Conservation (phyloP, 306 rosid species). For the cucumber (Cucumis sativus) region Cucumber_9930_V3 NC_026657.2:25995501-25996000, state of each 20-base stretch:
- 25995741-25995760: no score
- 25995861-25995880: background rate
- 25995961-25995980: conserved; percentile 66
- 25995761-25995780: background rate
- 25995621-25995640: no score
- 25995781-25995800: background rate
- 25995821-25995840: background rate
- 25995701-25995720: no score
- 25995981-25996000: conserved; percentile 58
- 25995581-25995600: background rate
- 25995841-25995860: background rate
- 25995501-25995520: no score
- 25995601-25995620: background rate
- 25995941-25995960: conserved; percentile 23
- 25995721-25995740: no score
- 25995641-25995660: no score
- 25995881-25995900: background rate
- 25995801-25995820: background rate
- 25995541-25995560: no score
- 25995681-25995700: no score
- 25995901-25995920: background rate
- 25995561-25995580: background rate
- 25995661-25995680: no score
- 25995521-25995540: background rate
- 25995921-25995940: background rate